Percentiles rank a stretch among this genome's conserved stretches.
phyloP scores from a whole-genome alignment of 1,284 basidiomycete species.

The Ceratobasidium papillatum region DNA sequence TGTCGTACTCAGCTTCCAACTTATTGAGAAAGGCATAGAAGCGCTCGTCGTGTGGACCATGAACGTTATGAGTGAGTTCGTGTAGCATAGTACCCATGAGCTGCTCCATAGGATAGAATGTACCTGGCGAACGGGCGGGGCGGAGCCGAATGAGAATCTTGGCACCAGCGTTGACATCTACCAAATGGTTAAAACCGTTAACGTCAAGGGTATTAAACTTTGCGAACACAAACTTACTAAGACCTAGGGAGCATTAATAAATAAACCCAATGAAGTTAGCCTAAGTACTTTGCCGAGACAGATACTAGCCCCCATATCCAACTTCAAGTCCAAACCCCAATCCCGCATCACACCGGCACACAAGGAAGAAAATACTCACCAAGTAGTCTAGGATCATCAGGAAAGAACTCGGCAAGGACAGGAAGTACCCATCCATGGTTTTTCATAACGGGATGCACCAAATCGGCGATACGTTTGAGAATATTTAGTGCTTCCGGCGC shows the following conservation, averaged over 20 bases:
- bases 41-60: constrained; percentile 84
- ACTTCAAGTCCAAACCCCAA: not conserved
- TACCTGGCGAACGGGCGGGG: constrained; percentile 69
- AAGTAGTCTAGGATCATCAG: constrained; percentile 73
- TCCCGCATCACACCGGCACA: not conserved
- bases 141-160: constrained; percentile 83
- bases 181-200: constrained; percentile 6
- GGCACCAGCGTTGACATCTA: constrained; percentile 79
- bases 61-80: constrained; percentile 90
- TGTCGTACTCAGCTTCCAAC: constrained; percentile 84
- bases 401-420: constrained; percentile 86
- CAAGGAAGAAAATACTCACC: constrained; percentile 59
- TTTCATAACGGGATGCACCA: constrained; percentile 90
- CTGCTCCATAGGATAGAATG: constrained; percentile 79
- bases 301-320: not conserved
- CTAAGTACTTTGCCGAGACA: not conserved
- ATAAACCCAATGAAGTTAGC: not conserved
- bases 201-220: constrained; percentile 5
- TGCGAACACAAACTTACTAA: constrained; percentile 53
- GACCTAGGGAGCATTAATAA: constrained; percentile 48
- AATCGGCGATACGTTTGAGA: constrained; percentile 76
- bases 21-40: constrained; percentile 78
- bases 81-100: constrained; percentile 84
- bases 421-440: constrained; percentile 83
- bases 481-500: constrained; percentile 68